Percentiles rank a stretch among this genome's conserved stretches.
phyloP scores from a whole-genome alignment of 306 rosid genomes.

The Quillaja saponaria region DNA sequence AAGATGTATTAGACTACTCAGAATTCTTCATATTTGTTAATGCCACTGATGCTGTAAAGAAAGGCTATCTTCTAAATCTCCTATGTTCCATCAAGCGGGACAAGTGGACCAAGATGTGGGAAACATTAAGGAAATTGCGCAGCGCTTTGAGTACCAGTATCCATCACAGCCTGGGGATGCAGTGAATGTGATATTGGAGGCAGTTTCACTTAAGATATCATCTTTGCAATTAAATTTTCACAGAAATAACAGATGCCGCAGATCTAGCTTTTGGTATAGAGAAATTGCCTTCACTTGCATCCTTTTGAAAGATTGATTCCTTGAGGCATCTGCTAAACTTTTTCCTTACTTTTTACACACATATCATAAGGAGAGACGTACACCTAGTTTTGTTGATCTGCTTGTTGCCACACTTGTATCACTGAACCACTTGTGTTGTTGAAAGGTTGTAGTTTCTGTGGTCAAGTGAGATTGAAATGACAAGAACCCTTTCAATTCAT shows the following conservation, averaged over 20 bases:
- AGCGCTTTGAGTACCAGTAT: conserved; percentile 72
- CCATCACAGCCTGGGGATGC: conserved; percentile 77
- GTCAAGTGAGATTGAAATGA: too few relatives aligned
- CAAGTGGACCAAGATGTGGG: conserved; percentile 82
- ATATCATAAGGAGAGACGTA: conserved; percentile 18
- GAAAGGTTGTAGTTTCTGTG: conserved; percentile 4
- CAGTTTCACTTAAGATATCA: conserved; percentile 59
- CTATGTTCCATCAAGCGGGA: conserved; percentile 60
- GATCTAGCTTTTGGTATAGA: conserved; percentile 47
- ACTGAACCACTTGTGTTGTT: neutral
- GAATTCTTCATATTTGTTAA: conserved; percentile 64
- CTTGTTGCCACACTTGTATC: neutral
- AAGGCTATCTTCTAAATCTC: conserved; percentile 67
- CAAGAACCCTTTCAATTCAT: too few relatives aligned
- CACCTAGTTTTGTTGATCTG: conserved; percentile 17
- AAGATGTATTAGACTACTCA: conserved; percentile 83
- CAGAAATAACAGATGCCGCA: conserved; percentile 61
- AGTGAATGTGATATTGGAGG: conserved; percentile 82
- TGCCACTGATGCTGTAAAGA: conserved; percentile 56
- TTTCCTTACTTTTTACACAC: conserved; percentile 10
- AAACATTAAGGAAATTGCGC: conserved; percentile 59
- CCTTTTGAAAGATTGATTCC: conserved; percentile 21
- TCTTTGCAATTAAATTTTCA: conserved; percentile 42
- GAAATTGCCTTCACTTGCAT: conserved; percentile 23
- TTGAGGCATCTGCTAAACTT: conserved; percentile 16